phyloP scores from a whole-genome alignment of 2,329 filamentous ascomycete species.

The Penicillium sp. region DNA sequence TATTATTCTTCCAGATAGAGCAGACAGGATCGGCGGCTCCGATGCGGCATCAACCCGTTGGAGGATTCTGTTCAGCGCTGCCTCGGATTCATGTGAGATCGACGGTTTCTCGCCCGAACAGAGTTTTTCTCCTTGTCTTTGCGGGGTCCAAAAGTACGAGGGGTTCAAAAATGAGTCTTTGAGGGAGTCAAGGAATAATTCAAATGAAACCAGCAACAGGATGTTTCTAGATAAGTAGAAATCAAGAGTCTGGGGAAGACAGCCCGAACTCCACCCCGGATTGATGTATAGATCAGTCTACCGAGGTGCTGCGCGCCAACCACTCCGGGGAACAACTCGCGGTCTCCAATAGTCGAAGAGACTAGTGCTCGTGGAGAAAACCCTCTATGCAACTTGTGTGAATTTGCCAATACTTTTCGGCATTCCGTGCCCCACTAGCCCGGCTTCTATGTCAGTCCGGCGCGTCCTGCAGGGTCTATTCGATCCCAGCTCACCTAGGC shows the following conservation, averaged over 20 bases:
- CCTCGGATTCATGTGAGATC: conserved; percentile 25
- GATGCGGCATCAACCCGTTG: neutral
- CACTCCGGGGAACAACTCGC: too few species aligned
- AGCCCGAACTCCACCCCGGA: too few species aligned
- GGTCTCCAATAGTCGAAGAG: too few species aligned
- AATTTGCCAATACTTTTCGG: neutral
- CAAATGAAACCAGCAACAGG: too few species aligned
- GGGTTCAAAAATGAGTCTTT: neutral
- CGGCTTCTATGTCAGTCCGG: conserved; percentile 2
- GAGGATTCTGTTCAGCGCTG: conserved; percentile 3
- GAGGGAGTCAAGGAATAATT: neutral
- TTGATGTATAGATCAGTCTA: too few species aligned
- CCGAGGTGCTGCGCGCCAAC: too few species aligned
- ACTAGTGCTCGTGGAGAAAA: too few species aligned
- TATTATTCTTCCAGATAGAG: too few species aligned
- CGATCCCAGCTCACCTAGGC: conserved; percentile 5
- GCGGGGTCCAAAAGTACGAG: neutral
- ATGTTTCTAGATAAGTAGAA: too few species aligned
- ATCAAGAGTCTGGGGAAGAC: too few species aligned
- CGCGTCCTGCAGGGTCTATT: conserved; percentile 10
- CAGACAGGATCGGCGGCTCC: conserved; percentile 1
- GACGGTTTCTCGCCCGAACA: conserved; percentile 16
- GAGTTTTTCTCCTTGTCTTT: conserved; percentile 4
- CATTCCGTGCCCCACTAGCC: conserved; percentile 6
- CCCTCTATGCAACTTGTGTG: too few species aligned